Percentiles rank a stretch among this genome's conserved stretches.
Evolutionary conservation across 371 early-diverging fungal genomes (phyloP).

Genomic region (Gilbertella persicaria): DNA sequence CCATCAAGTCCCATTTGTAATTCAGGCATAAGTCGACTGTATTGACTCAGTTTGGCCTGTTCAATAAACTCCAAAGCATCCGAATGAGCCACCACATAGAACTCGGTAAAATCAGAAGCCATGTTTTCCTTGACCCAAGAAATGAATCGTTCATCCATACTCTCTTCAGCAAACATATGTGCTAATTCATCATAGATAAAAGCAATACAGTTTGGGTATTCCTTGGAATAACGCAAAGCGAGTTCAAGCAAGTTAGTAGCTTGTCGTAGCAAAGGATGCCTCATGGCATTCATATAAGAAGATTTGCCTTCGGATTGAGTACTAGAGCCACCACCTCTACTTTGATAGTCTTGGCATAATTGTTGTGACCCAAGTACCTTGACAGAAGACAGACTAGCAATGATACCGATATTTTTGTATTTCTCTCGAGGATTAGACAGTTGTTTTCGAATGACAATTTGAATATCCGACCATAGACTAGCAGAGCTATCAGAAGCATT

Average conservation of each 20-base stretch:
- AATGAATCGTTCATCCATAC: slow-evolving; percentile 59
- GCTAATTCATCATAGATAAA: slow-evolving; percentile 78
- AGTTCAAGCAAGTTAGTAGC: slow-evolving; percentile 50
- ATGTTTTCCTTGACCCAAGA: slow-evolving; percentile 73
- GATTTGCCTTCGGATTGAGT: not conserved
- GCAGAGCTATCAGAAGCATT: slow-evolving; percentile 24
- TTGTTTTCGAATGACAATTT: slow-evolving; percentile 80
- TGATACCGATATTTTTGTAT: slow-evolving; percentile 77
- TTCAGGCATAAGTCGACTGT: slow-evolving; percentile 23
- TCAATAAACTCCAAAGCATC: slow-evolving; percentile 29
- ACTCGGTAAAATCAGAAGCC: slow-evolving; percentile 62
- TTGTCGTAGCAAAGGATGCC: slow-evolving; percentile 46
- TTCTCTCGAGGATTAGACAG: slow-evolving; percentile 71
- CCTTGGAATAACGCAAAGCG: slow-evolving; percentile 43
- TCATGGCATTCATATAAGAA: not conserved
- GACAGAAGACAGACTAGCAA: slow-evolving; percentile 75
- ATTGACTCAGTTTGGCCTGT: slow-evolving; percentile 1
- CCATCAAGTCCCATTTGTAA: slow-evolving; percentile 53
- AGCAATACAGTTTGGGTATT: slow-evolving; percentile 59
- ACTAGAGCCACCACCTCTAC: slow-evolving; percentile 17
- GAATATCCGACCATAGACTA: slow-evolving; percentile 65
- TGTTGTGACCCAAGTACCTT: slow-evolving; percentile 61
- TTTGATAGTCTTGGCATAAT: slow-evolving; percentile 9
- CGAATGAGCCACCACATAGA: slow-evolving; percentile 54
- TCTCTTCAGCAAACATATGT: slow-evolving; percentile 50